Base-by-base conservation (phyloP, 2,329 filamentous ascomycete species). In the Ophiostoma triangulosporum region DNA sequence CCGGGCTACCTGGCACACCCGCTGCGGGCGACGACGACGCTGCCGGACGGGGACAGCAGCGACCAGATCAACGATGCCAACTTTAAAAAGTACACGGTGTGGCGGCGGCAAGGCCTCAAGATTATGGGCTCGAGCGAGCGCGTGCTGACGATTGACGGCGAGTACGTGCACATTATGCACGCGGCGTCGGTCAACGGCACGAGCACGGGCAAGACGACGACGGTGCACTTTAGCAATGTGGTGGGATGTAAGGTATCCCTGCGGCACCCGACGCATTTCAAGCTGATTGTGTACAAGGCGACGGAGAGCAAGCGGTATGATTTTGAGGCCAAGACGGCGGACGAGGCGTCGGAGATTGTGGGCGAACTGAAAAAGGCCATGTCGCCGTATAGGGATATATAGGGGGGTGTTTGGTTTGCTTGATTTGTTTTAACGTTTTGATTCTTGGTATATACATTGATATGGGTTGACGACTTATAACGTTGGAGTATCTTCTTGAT, bases 161-260 rank as follows among this genome's bases (percentile, higher is more conserved):
- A 94, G 65, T 93, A 90, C 65, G 80, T 94, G 57, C 86, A 91
- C 66, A 88, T 94, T 61, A 84, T 88, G 76, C 86, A 87, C 26
- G 74, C 78, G 1, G 17, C 45, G 29, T 11, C 36, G n/a, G 76
- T 76, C 9, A 77, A 79, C 55, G 81, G 84, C 54, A 77, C 77
- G 27, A 81, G 82, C 35, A 86, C 85, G 64, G 78, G 78, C 33
- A 89, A 88, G 69, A 85, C 81, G 32, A 89, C 86, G 3, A 88
- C 86, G 38, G 84, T 91, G 48, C 86, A 90, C 62, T 90, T 91
- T 64, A 84, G 80, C 62, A 86, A 85, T 54, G 84, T 93, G 6
- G 79, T 94, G 15, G 87, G 87, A 3, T 88, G 85, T 64, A 91
- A 90, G 65, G 83, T 90, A 48, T 84, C 81, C 52, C 76, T 86